Conservation (phyloP, 1,139 yeast species). For the Taphrina flavorubra region DNA sequence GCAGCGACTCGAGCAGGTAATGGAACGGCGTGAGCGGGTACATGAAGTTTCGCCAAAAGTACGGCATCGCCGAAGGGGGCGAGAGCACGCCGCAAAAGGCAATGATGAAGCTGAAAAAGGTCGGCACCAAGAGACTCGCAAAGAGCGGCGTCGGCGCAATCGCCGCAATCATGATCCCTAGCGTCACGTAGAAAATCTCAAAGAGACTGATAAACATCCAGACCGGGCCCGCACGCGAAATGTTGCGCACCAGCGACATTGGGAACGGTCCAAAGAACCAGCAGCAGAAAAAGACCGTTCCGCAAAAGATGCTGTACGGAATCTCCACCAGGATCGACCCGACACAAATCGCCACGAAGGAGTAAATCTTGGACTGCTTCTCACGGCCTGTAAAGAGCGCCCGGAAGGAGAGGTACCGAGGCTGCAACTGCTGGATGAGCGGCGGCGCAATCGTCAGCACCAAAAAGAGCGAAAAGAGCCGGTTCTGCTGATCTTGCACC, state of each 20-base stretch:
- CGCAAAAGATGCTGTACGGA: constrained; percentile 73
- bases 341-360: constrained; percentile 63
- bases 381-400: constrained; percentile 80
- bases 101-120: constrained; percentile 61
- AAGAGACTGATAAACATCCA: constrained; percentile 61
- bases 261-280: constrained; percentile 65
- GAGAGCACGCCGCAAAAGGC: constrained; percentile 68
- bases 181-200: constrained; percentile 63
- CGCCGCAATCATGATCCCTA: constrained; percentile 63
- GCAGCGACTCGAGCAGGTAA: constrained; percentile 66
- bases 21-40: constrained; percentile 73
- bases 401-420: constrained; percentile 63
- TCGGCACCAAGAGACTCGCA: constrained; percentile 63
- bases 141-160: constrained; percentile 68
- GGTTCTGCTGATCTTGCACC: constrained; percentile 51
- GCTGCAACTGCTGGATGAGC: constrained; percentile 63
- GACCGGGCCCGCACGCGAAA: constrained; percentile 53
- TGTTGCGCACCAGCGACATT: constrained; percentile 58
- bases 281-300: constrained; percentile 69
- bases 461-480: constrained; percentile 60
- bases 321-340: constrained; percentile 75
- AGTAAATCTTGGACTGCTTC: constrained; percentile 67
- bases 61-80: constrained; percentile 63
- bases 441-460: constrained; percentile 60
- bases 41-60: constrained; percentile 71